Percentiles rank a stretch among this genome's conserved stretches.
Conservation (phyloP, 805 yeast genomes). For the Schwanniomyces occidentalis region DNA sequence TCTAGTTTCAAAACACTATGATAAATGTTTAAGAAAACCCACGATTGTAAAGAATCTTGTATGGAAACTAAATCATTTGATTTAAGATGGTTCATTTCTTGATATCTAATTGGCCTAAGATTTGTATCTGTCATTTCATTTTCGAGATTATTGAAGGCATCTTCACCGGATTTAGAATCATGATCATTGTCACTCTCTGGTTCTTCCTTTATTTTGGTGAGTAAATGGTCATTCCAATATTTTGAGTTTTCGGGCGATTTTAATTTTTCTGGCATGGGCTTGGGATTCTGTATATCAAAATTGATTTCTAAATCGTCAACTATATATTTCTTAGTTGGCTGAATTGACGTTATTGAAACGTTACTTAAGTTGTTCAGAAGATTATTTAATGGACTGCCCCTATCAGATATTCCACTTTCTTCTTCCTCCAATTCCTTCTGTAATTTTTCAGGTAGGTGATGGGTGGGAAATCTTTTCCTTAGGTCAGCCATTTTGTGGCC, state of each 20-base stretch:
- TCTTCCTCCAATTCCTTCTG: slow-evolving; percentile 16
- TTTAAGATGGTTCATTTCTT: slow-evolving; percentile 1
- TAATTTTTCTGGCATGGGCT: slow-evolving; percentile 22
- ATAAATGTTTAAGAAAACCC: slow-evolving; percentile 76
- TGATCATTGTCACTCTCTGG: not conserved
- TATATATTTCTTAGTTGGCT: slow-evolving; percentile 30
- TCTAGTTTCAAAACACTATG: slow-evolving; percentile 64
- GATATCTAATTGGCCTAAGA: not conserved
- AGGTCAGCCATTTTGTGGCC: not conserved
- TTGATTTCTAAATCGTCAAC: slow-evolving; percentile 29
- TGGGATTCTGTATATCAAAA: slow-evolving; percentile 33
- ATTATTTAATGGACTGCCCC: slow-evolving; percentile 4
- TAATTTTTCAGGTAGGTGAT: slow-evolving; percentile 30
- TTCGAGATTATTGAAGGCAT: not conserved
- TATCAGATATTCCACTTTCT: slow-evolving; percentile 6
- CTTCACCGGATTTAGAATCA: not conserved
- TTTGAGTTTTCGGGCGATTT: slow-evolving; percentile 26
- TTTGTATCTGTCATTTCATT: not conserved
- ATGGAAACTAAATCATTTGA: slow-evolving; percentile 14
- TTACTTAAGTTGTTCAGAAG: slow-evolving; percentile 5
- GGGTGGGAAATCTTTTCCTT: slow-evolving; percentile 27
- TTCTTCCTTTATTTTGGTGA: too few species aligned
- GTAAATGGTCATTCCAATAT: slow-evolving; percentile 17
- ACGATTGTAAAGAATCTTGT: slow-evolving; percentile 60
- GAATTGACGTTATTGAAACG: slow-evolving; percentile 13